Evolutionary conservation across 2,329 filamentous ascomycete species (phyloP), one percentile per base, ranked within the genome.

Genomic region (Botrytis cinerea): DNA sequence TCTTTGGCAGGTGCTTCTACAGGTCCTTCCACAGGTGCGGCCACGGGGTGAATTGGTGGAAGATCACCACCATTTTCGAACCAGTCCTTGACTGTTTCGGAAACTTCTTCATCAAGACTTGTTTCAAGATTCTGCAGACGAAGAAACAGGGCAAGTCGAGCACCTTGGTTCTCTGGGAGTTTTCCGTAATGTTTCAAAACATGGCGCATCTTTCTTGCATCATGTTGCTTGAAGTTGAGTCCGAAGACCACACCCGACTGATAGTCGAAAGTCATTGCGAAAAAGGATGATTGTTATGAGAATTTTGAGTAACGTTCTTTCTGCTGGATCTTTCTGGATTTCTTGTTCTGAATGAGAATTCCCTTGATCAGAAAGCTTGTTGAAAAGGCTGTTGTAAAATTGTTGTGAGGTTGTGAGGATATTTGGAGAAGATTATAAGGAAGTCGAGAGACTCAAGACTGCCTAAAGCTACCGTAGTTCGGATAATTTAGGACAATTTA

Each of bases 121-220:
- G 72, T 75, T 6, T 76, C 74, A 0, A 79, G 63, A 16, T 43
- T 38, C 25, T 75, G 62, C 1, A 78, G 59, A 1, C 61, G 70
- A 20, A 73, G 45, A 40, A 74, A 79, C 0, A 79, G 60, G 16
- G 71, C 66, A 32, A 64, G 32, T 35, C 76, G 72, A 62, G 74
- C 70, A 9, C 63, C 54, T 10, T 73, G 71, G 3, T 71, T 74
- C 0, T 45, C 59, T 8, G 78, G 77, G 4, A 78, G 62, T 16
- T 54, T 18, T 3, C 61, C 46, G 46, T 77, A 77, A 14, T 72
- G 43, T 22, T 75, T 73, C 10, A 79, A 60, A n/a, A 78, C 67
- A 71, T 78, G 74, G 51, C 76, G 74, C 74, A 79, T 79, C 2
- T 72, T 72, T 8, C 75, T 57, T 18, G 61, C 74, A 64, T 79